These are phyloP conservation scores for Gentiana dahurica DNA, from an alignment of 257 asterid genomes.

Conservation along the genomic window DNA sequence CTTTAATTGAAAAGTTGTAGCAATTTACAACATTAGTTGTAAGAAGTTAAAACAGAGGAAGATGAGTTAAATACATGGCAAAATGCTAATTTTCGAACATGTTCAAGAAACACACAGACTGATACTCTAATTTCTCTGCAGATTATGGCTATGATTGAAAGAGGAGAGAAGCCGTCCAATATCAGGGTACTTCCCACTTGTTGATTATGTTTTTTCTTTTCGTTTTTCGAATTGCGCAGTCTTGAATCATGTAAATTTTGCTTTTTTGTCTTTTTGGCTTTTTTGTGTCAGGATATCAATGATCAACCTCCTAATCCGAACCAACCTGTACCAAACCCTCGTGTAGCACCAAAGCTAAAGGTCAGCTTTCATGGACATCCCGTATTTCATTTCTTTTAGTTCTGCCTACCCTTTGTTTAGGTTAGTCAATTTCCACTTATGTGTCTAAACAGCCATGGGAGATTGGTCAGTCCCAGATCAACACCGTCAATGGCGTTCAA, in stretches of 20 bases:
- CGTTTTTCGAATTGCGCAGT: too few relatives aligned
- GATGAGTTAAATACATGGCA: too few relatives aligned
- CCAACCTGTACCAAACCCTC: slow-evolving; percentile 72
- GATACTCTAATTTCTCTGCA: slow-evolving; percentile 22
- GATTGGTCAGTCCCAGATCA: slow-evolving; percentile 40
- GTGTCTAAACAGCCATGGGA: slow-evolving; percentile 78
- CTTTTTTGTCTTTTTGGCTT: slow-evolving; percentile 1
- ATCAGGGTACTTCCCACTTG: slow-evolving; percentile 50
- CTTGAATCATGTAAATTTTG: slow-evolving; percentile 1
- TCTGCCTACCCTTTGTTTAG: background rate
- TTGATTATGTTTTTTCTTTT: slow-evolving; percentile 7
- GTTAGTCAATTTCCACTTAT: background rate
- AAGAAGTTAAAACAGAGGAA: too few relatives aligned
- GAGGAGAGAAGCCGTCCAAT: slow-evolving; percentile 92
- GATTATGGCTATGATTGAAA: slow-evolving; percentile 87
- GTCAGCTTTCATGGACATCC: slow-evolving; percentile 22
- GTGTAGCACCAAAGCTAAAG: slow-evolving; percentile 67
- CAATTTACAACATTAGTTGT: too few relatives aligned
- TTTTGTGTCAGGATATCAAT: slow-evolving; percentile 59
- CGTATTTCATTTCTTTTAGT: slow-evolving; percentile 2
- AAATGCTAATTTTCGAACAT: too few relatives aligned
- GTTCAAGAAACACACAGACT: background rate
- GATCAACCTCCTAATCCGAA: slow-evolving; percentile 94
- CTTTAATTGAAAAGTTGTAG: too few relatives aligned
- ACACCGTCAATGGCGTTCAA: slow-evolving; percentile 26